phyloP scores from a whole-genome alignment of 495 filamentous ascomycete species.

The Xanthoparmelia taractica region DNA sequence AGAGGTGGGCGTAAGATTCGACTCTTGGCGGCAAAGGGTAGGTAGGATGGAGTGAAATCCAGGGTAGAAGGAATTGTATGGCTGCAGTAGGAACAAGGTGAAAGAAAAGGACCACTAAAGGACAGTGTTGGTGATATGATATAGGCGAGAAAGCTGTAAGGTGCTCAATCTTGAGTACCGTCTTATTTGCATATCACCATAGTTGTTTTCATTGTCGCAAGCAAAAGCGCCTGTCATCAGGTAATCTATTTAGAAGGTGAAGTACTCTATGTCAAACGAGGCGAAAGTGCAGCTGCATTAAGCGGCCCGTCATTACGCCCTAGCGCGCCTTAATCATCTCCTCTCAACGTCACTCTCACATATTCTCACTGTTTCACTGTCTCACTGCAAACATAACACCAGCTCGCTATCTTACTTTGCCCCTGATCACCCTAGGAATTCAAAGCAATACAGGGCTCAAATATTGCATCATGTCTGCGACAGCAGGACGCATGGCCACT shows the following conservation, averaged over 20 bases:
- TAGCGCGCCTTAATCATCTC: background rate
- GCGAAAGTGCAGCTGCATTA: too few species aligned
- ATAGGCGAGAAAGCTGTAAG: slow-evolving; percentile 2
- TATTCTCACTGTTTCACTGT: too few species aligned
- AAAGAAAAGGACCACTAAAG: background rate
- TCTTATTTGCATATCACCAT: too few species aligned
- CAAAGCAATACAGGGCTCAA: background rate
- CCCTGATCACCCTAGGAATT: background rate
- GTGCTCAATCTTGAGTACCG: too few species aligned
- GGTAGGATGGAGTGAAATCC: background rate
- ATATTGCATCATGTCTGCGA: slow-evolving; percentile 43
- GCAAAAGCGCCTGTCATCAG: too few species aligned
- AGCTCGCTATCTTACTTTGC: background rate
- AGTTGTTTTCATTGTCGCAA: too few species aligned
- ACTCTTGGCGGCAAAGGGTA: background rate
- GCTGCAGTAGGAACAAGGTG: background rate
- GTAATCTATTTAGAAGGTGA: too few species aligned
- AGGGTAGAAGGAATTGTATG: background rate
- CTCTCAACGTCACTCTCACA: background rate
- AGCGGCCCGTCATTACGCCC: background rate
- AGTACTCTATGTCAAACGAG: too few species aligned
- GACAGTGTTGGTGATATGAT: background rate
- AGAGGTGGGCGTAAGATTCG: background rate
- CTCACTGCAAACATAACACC: background rate
- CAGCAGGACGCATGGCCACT: slow-evolving; percentile 44